phyloP scores from a whole-genome alignment of 768 basidiomycete species.

The Trametes elegans region DNA sequence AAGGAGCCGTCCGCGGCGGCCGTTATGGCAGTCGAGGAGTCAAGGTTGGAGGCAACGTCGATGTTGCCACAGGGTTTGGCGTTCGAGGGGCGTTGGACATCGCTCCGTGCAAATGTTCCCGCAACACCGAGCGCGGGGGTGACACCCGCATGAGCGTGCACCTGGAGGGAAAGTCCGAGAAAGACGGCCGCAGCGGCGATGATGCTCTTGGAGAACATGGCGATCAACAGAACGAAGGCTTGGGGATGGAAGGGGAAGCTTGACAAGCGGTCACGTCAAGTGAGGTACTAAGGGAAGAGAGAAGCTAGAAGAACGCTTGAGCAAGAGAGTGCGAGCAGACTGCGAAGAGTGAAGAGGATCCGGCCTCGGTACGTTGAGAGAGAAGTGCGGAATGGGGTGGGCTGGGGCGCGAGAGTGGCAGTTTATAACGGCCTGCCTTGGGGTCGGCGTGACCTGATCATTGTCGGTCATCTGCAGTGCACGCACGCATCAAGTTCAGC shows the following conservation, averaged over 20 bases:
- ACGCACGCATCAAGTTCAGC: neutral
- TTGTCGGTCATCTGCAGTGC: neutral
- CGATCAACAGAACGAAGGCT: neutral
- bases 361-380: conserved; percentile 16
- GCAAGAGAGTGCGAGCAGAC: neutral
- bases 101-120: conserved; percentile 24
- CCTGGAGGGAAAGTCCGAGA: conserved; percentile 36
- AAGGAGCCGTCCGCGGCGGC: conserved; percentile 40
- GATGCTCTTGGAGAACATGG: conserved; percentile 29
- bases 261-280: neutral
- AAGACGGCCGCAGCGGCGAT: conserved; percentile 30
- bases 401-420: neutral
- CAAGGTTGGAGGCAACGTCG: conserved; percentile 40
- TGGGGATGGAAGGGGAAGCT: neutral
- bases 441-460: neutral
- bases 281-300: neutral
- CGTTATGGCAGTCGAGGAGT: conserved; percentile 30
- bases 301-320: neutral
- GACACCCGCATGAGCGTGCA: conserved; percentile 41
- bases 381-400: neutral
- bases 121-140: conserved; percentile 40
- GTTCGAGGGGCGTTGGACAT: conserved; percentile 32
- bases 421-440: neutral
- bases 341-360: conserved; percentile 14
- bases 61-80: conserved; percentile 42